Base-by-base conservation (phyloP, 2,329 filamentous ascomycete species). In the Trichophyton equinum region DNA sequence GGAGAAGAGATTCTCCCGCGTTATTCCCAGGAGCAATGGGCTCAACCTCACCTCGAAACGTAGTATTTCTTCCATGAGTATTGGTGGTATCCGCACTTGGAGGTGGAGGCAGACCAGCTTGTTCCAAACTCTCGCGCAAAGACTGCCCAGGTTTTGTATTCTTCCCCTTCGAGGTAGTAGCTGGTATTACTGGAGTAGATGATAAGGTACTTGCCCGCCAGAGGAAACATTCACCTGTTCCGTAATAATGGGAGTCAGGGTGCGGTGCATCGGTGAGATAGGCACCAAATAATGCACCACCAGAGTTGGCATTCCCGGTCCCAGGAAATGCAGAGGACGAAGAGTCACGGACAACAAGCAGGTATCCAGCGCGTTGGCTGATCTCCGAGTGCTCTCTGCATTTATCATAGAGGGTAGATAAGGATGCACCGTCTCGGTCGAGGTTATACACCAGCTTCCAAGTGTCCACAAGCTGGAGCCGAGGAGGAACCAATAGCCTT, bases 181-280 rank as follows among this genome's bases (percentile, higher is more conserved):
- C 60, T 30, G 65, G 64, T 27, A 72, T 58, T 40, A 76, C 68
- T 15, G 75, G 74, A 7, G 77, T 69, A 0, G 83, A 75, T 1
- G 84, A 78, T 38, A 91, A 77, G 3, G 87, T 75, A 51, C 85
- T 84, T 0, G 88, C 87, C 56, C 88, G 84, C 89, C 89, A 95
- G 65, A 95, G 82, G 73, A 95, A 99, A 75, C 92, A 97, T 74
- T 99, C 94, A 68, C 94, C 94, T 11, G 90, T 96, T 68, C 94
- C 94, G 73, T 89, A 99, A 78, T 96, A 99, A 65, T 91, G 88
- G 1, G 89, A 76, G 1, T 84, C 79, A 0, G 90, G 89, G 67
- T 87, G 88, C 9, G 92, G 91, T 58, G 88, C 81, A 72, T 99
- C 92, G 59, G 90, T 95, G 60, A 97, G 83, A 73, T 97, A 97